phyloP scores from a whole-genome alignment of 169 alveolate genomes.

The Cystoisospora suis region DNA sequence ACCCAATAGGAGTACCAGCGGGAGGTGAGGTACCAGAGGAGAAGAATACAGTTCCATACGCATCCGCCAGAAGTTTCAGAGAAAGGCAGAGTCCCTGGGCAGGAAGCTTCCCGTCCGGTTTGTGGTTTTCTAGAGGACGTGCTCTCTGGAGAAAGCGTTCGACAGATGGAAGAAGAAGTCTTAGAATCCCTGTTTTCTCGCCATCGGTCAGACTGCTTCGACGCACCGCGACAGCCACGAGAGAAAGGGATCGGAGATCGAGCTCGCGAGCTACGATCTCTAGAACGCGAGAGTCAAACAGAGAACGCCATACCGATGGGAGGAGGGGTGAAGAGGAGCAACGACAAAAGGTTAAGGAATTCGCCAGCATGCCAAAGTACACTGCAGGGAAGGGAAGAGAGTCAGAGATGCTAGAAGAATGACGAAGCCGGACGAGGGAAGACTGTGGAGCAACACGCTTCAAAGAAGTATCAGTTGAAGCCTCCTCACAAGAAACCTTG shows the following conservation, averaged over 20 bases:
- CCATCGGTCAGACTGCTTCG: background rate
- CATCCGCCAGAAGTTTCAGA: background rate
- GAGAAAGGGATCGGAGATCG: background rate
- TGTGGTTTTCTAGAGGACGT: background rate
- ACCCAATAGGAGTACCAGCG: background rate
- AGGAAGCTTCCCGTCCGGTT: background rate
- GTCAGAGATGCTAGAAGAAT: background rate
- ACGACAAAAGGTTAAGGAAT: slow-evolving; percentile 11
- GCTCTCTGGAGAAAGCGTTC: background rate
- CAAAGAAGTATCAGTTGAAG: no score
- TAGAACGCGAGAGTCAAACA: background rate
- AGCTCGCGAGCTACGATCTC: background rate
- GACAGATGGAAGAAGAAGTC: background rate
- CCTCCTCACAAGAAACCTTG: no score
- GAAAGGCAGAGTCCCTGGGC: background rate
- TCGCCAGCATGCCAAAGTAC: slow-evolving; percentile 5
- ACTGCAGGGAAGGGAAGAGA: slow-evolving; percentile 14
- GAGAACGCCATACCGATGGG: background rate
- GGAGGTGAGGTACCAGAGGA: background rate
- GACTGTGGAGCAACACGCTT: no score
- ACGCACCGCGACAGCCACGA: background rate
- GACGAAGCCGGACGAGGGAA: background rate
- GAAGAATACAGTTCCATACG: background rate
- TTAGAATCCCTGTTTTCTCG: background rate
- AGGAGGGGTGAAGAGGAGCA: background rate